phyloP scores from a whole-genome alignment of 305 asterid species.

The Rubia peregrina region DNA sequence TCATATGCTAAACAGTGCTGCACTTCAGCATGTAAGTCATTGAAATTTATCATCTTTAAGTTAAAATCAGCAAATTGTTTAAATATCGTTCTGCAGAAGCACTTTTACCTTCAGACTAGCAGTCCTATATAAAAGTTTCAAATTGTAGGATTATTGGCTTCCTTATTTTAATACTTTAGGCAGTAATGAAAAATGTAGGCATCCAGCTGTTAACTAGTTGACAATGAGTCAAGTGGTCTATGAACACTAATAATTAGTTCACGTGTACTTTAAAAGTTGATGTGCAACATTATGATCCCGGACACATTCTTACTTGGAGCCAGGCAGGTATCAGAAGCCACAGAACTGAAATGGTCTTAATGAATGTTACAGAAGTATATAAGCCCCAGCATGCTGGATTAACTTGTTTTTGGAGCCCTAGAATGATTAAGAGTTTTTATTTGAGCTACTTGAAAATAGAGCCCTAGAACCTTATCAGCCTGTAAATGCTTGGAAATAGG shows the following conservation, averaged over 20 bases:
- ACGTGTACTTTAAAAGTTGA: background rate
- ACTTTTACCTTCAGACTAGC: background rate
- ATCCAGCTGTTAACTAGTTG: background rate
- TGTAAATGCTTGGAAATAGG: background rate
- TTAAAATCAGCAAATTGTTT: background rate
- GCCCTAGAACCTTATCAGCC: background rate
- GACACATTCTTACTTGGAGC: background rate
- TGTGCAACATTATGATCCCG: background rate
- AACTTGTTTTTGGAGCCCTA: constrained; percentile 1
- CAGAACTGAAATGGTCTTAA: background rate
- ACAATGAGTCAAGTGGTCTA: background rate
- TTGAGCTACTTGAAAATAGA: background rate
- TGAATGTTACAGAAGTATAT: background rate
- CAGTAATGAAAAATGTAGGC: background rate
- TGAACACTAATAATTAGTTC: background rate
- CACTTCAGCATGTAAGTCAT: constrained; percentile 32
- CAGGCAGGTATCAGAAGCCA: background rate
- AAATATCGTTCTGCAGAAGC: background rate
- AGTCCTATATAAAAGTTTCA: background rate
- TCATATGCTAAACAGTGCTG: constrained; percentile 22
- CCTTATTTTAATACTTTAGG: background rate
- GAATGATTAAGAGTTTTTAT: background rate
- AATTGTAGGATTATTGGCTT: background rate
- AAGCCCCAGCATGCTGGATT: background rate
- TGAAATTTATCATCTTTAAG: background rate